These are phyloP conservation scores for Lentinula guzmanii DNA, from an alignment of 768 basidiomycete genomes.

Conservation along the genomic window DNA sequence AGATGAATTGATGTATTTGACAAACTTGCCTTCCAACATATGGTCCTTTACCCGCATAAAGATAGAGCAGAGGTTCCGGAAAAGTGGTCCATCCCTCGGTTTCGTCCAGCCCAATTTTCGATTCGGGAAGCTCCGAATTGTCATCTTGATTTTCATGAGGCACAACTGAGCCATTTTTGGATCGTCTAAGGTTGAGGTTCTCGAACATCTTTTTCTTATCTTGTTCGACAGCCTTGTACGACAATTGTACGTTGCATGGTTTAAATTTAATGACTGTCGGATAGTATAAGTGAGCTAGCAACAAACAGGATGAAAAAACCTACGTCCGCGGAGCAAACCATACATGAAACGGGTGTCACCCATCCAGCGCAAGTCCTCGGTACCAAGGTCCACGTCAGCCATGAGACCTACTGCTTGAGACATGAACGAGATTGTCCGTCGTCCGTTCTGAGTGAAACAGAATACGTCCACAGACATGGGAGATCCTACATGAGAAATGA, in stretches of 20 bases:
- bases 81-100: conserved; percentile 67
- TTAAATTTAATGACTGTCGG: conserved; percentile 51
- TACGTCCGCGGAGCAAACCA: conserved; percentile 68
- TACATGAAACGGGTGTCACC: conserved; percentile 73
- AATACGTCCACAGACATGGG: conserved; percentile 75
- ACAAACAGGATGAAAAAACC: conserved; percentile 15
- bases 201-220: conserved; percentile 73
- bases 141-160: conserved; percentile 9
- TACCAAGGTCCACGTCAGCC: conserved; percentile 81
- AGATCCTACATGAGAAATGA: conserved; percentile 36
- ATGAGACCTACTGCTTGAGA: conserved; percentile 78
- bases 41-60: conserved; percentile 77
- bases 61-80: conserved; percentile 60
- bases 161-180: conserved; percentile 12
- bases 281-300: background rate
- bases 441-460: conserved; percentile 65
- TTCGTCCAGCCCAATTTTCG: conserved; percentile 36
- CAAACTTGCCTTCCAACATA: conserved; percentile 55
- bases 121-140: conserved; percentile 33
- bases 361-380: conserved; percentile 83
- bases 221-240: conserved; percentile 58
- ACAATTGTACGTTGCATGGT: conserved; percentile 64
- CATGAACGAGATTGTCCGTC: conserved; percentile 71
- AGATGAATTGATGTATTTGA: background rate
- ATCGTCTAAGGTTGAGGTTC: conserved; percentile 34